Evolutionary conservation across 495 filamentous ascomycete genomes (phyloP).

Genomic region (Trichoderma reesei): DNA sequence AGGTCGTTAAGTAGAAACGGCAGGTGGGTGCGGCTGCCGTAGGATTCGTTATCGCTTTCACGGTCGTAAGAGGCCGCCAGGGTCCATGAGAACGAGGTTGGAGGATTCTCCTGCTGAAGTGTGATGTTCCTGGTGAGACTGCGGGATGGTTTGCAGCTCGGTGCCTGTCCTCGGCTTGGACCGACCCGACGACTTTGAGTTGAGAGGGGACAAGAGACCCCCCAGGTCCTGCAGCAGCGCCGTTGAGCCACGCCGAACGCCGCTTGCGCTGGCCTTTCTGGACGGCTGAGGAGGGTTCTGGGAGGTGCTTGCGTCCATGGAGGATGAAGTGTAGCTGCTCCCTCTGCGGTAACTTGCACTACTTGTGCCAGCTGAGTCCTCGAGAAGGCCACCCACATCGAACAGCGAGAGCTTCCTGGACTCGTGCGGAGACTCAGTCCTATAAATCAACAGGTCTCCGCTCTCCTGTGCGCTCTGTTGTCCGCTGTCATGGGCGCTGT

Average conservation of each 20-base stretch:
- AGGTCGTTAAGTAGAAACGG: neutral
- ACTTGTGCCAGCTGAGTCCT: slow-evolving; percentile 23
- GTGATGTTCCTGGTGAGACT: slow-evolving; percentile 21
- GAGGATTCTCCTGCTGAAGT: slow-evolving; percentile 12
- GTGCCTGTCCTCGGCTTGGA: slow-evolving; percentile 19
- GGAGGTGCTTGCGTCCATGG: slow-evolving; percentile 22
- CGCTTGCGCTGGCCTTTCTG: slow-evolving; percentile 24
- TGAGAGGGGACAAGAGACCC: slow-evolving; percentile 34
- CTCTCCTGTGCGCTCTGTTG: neutral
- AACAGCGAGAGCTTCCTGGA: slow-evolving; percentile 53
- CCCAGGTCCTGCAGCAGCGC: slow-evolving; percentile 51
- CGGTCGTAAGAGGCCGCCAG: slow-evolving; percentile 40
- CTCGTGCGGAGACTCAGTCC: slow-evolving; percentile 12
- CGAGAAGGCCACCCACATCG: slow-evolving; percentile 58
- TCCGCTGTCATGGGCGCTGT: neutral
- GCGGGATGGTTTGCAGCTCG: slow-evolving; percentile 29
- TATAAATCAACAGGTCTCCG: neutral
- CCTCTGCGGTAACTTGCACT: slow-evolving; percentile 20
- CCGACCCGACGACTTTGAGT: slow-evolving; percentile 15
- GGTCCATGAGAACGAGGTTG: slow-evolving; percentile 42
- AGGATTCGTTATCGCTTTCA: neutral
- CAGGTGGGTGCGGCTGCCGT: slow-evolving; percentile 10
- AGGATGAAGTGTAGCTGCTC: slow-evolving; percentile 21
- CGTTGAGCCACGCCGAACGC: slow-evolving; percentile 37
- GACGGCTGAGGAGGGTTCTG: slow-evolving; percentile 22